Evolutionary conservation across 2,329 filamentous ascomycete genomes (phyloP), one percentile per base, ranked within the genome.

Genomic region (Alternaria sp.): DNA sequence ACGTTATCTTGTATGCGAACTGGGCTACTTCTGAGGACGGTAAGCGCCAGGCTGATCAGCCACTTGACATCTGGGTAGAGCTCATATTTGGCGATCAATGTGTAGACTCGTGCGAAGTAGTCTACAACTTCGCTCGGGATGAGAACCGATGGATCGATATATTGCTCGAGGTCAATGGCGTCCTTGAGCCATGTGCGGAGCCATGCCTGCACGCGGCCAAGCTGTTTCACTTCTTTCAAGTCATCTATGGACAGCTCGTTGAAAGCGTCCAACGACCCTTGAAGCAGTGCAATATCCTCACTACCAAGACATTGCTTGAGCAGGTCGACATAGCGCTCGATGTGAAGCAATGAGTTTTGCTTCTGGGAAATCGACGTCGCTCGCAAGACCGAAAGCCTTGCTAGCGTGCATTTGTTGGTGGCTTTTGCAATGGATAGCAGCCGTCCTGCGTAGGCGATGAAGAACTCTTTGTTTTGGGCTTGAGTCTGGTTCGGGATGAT

Each of bases 401-500:
- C 63, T 12, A 71, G 55, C 11, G 68, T 74, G 50, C 71, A 73
- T 50, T 69, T 69, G 7, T 64, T 61, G 6, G 65, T 56, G 20
- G 72, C 73, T 45, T 75, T 73, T 18, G 62, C 57, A 0, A 68
- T 53, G 5, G 64, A 65, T 15, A 65, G 58, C 9, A 78, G 60
- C 51, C 71, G 74, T 8, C 59, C 64, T 9, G 67, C 63, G 55
- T 73, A 77, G 14, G 64, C 68, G n/a, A 72, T 73, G 9, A 79
- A 68, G 47, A 75, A 79, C 4, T 65, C 64, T 45, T 74, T 72
- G 57, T 77, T 79, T 53, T 77, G 76, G 14, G 71, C 44, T 58
- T 80, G 78, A 30, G 69, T 70, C 54, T 79, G 76, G 12, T 79
- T 79, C 14, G 71, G 67, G 8, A 78, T 65, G 15, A 79, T 70